phyloP scores from a whole-genome alignment of 2,329 filamentous ascomycete genomes.

The Arthrobotrys megalospora region DNA sequence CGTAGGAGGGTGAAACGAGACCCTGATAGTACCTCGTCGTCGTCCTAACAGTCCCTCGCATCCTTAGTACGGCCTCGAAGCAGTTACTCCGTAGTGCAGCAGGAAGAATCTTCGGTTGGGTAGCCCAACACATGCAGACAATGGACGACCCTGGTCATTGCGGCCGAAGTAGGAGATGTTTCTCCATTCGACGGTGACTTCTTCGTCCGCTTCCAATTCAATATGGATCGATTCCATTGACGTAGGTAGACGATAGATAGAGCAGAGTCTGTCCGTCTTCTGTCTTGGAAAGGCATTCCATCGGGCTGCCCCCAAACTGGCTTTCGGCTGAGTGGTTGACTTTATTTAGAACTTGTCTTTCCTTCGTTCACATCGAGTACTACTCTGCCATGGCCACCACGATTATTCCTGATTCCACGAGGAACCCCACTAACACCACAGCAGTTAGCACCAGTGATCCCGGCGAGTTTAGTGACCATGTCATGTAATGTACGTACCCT shows the following conservation, averaged over 20 bases:
- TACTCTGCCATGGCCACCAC: constrained; percentile 18
- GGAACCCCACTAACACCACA: constrained; percentile 21
- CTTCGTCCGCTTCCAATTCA: constrained; percentile 3
- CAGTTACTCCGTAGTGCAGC: constrained; percentile 12
- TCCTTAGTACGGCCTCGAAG: background rate
- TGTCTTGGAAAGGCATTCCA: background rate
- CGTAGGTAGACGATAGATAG: constrained; percentile 1
- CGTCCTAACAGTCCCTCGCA: constrained; percentile 1
- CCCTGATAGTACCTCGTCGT: constrained; percentile 37
- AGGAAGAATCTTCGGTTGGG: constrained; percentile 29
- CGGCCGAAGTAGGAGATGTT: constrained; percentile 33
- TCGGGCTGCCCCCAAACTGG: background rate
- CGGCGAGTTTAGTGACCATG: constrained; percentile 38
- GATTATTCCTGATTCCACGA: constrained; percentile 8
- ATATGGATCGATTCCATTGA: background rate
- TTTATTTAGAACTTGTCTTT: constrained; percentile 26
- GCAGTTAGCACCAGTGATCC: constrained; percentile 19
- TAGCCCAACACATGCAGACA: constrained; percentile 29
- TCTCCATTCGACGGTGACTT: constrained; percentile 35
- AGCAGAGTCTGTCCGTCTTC: background rate
- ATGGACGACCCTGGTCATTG: constrained; percentile 22
- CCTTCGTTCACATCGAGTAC: background rate
- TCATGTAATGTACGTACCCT: no score
- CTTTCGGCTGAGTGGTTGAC: constrained; percentile 6
- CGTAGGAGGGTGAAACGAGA: constrained; percentile 43